These are phyloP conservation scores for Apiospora rasikravindrae DNA, from an alignment of 2,329 filamentous ascomycete genomes.

Conservation along the genomic window DNA sequence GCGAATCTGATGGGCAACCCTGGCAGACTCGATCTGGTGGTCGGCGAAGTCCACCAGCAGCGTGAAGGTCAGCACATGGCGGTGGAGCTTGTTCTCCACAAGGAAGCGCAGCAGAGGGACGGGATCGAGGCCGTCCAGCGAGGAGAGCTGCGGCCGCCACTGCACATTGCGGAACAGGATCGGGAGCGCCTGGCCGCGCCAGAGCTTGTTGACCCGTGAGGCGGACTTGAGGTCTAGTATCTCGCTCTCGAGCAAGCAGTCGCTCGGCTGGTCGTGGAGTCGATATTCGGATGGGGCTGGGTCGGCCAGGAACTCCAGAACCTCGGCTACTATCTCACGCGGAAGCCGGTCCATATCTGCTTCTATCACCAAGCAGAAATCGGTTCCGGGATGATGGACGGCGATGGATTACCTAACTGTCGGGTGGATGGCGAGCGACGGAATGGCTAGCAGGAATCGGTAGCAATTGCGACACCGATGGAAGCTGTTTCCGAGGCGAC, in stretches of 20 bases:
- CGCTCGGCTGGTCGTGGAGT: constrained; percentile 55
- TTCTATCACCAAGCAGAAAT: not conserved
- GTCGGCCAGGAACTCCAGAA: constrained; percentile 60
- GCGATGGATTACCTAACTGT: not conserved
- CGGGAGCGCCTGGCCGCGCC: constrained; percentile 58
- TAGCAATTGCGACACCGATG: not conserved
- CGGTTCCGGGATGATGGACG: not conserved
- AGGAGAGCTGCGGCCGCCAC: constrained; percentile 42
- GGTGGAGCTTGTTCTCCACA: constrained; percentile 41
- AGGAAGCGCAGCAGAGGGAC: constrained; percentile 49
- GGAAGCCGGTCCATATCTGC: constrained; percentile 51
- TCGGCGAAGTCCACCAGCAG: constrained; percentile 44
- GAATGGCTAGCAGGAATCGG: not conserved
- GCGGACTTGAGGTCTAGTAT: constrained; percentile 57
- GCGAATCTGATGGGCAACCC: constrained; percentile 40
- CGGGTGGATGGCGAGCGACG: not conserved
- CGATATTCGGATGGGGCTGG: constrained; percentile 53
- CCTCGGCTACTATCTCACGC: constrained; percentile 63
- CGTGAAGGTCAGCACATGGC: constrained; percentile 48
- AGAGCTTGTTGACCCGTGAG: constrained; percentile 58
- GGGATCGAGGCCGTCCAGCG: constrained; percentile 36
- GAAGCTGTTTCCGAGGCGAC: not conserved
- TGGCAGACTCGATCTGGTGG: constrained; percentile 34
- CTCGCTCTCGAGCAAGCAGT: constrained; percentile 45
- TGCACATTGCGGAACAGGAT: constrained; percentile 62